Percentiles rank a stretch among this genome's conserved stretches.
Conservation (phyloP, 257 asterid genomes). For the Gentiana macrophylla region DNA sequence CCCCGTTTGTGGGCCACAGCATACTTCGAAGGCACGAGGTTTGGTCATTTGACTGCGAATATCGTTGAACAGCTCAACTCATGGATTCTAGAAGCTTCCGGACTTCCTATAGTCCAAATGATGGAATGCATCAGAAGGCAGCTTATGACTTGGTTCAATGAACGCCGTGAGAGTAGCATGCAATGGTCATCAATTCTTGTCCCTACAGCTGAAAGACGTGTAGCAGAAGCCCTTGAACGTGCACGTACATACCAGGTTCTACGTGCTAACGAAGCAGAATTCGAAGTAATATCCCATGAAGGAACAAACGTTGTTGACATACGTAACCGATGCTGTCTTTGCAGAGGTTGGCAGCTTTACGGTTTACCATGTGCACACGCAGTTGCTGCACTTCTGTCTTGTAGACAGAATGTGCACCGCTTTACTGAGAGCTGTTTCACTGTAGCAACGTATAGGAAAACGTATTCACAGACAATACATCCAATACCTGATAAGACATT, state of each 20-base stretch:
- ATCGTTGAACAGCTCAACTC: conserved; percentile 55
- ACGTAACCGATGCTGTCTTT: conserved; percentile 58
- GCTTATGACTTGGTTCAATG: conserved; percentile 93
- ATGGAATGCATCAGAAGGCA: conserved; percentile 91
- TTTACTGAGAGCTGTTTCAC: conserved; percentile 95
- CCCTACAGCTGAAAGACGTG: conserved; percentile 78
- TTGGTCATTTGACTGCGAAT: conserved; percentile 80
- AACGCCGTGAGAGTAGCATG: conserved; percentile 87
- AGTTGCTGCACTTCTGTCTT: conserved; percentile 85
- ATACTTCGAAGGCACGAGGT: conserved; percentile 74
- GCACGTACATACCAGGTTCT: conserved; percentile 87
- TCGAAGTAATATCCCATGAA: conserved; percentile 90
- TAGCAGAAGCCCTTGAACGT: conserved; percentile 84
- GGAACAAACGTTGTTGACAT: conserved; percentile 85
- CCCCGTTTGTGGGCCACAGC: conserved; percentile 92
- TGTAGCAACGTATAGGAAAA: conserved; percentile 69
- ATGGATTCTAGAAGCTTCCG: conserved; percentile 84
- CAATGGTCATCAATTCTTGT: conserved; percentile 93
- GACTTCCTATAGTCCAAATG: conserved; percentile 86
- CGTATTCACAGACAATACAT: conserved; percentile 86
- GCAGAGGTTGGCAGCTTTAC: conserved; percentile 87
- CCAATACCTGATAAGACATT: conserved; percentile 78
- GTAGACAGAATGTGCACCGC: conserved; percentile 83
- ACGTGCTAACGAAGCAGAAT: conserved; percentile 92
- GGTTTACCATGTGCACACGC: conserved; percentile 99